Percentiles rank a stretch among this genome's conserved stretches.
These are phyloP conservation scores for Aspergillus sp. DNA, from an alignment of 2,329 filamentous ascomycete species.

Conservation along the genomic window DNA sequence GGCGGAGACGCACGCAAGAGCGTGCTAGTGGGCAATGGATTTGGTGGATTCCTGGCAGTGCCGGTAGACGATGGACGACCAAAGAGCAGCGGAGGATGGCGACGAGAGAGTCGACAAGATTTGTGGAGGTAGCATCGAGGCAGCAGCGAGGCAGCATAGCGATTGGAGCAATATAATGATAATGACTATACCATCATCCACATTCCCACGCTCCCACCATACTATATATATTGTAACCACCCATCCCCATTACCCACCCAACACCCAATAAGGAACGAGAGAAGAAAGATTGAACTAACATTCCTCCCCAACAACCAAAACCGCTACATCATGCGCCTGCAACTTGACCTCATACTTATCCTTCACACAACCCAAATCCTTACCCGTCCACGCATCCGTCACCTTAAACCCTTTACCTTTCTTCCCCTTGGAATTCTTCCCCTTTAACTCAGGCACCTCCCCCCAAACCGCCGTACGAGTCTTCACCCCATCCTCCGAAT, in stretches of 20 bases:
- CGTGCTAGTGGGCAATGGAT: constrained; percentile 67
- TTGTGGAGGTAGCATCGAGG: constrained; percentile 36
- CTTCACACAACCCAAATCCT: constrained; percentile 33
- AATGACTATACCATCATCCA: neutral
- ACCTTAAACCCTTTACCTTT: constrained; percentile 22
- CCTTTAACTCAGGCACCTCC: constrained; percentile 33
- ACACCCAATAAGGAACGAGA: neutral
- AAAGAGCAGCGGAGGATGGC: constrained; percentile 37
- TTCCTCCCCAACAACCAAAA: constrained; percentile 28
- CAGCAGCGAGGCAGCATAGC: neutral
- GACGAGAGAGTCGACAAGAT: constrained; percentile 39
- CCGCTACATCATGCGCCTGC: constrained; percentile 33
- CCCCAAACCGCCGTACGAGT: constrained; percentile 31
- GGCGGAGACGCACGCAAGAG: constrained; percentile 61
- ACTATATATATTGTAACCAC: neutral
- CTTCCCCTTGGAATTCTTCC: neutral
- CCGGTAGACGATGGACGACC: constrained; percentile 53
- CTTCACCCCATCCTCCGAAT: constrained; percentile 26
- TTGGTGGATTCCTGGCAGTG: constrained; percentile 67
- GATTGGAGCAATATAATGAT: neutral
- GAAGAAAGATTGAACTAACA: constrained; percentile 1
- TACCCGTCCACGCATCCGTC: constrained; percentile 32
- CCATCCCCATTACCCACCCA: neutral
- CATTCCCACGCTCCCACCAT: neutral
- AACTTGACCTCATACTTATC: constrained; percentile 26